Evolutionary conservation across 257 asterid species (phyloP), one percentile per base, ranked within the genome.

Genomic region (Fraxinus cuspidata): DNA sequence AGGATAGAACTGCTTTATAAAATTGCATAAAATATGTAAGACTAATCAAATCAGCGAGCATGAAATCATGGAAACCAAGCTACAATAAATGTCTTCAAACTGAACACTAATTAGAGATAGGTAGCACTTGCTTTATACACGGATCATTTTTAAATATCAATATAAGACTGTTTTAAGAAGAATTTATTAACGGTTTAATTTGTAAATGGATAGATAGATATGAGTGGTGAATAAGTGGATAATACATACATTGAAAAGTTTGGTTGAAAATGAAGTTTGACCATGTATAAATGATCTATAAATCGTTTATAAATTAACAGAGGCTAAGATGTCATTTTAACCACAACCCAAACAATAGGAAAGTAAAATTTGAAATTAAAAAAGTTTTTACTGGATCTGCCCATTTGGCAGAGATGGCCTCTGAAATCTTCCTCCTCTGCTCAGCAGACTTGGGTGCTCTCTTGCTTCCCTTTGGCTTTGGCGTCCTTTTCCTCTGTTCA

Each of bases 401-500:
- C 99, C 99, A 96, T 86, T 95, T 93, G 73, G 98, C 97, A 69
- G 97, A 84, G 72, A 96, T 92, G 80, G 99, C 90, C 81, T 88
- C 95, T 35, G 98, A 80, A 78, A 93, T 93, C 88, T 89, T 93
- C 84, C 89, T 87, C 90, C 89, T 96, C 84, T 96, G 99, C 83
- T 93, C 97, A 10, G 89, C 87, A 28, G 99, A 87, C 75, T 96
- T 96, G 25, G 97, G 97, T 58, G 97, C 98, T 83, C 98, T 90
- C 88, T 83, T 93, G 92, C 87, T 89, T 37, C 97, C 93, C 79
- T 88, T 93, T 3, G 82, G 82, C 78, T 86, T 82, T 7, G 81
- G 82, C 51, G 35, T 84, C 44, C 23, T 84, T 82, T 76, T 96
- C 71, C 97, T 85, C 72, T 86, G 86, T 73, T 90, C 92, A 31